Conservation (phyloP, 768 basidiomycete genomes). For the Leucocoprinus birnbaumii region DNA sequence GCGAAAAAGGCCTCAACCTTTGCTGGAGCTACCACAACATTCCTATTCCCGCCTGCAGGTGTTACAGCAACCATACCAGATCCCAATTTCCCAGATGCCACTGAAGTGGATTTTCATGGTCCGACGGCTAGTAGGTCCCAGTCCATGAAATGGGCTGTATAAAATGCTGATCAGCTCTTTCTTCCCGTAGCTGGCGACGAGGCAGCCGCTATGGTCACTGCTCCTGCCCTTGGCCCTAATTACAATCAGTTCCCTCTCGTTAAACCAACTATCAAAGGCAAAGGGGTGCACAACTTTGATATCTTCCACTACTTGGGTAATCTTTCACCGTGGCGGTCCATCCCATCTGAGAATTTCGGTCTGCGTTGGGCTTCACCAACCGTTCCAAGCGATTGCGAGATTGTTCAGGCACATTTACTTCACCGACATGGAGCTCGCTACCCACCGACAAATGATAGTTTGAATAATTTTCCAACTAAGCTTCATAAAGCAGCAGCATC, state of each 20-base stretch:
- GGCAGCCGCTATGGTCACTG: slow-evolving; percentile 38
- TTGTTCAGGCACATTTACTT: slow-evolving; percentile 54
- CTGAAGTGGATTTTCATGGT: slow-evolving; percentile 42
- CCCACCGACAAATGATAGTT: slow-evolving; percentile 45
- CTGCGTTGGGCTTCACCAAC: slow-evolving; percentile 41
- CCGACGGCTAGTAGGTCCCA: slow-evolving; percentile 44
- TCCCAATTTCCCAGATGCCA: slow-evolving; percentile 38
- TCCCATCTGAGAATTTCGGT: slow-evolving; percentile 39
- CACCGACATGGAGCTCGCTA: slow-evolving; percentile 71
- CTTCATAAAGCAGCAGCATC: slow-evolving; percentile 41
- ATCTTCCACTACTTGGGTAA: slow-evolving; percentile 46
- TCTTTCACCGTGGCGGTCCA: slow-evolving; percentile 49
- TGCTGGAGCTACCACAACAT: slow-evolving; percentile 39
- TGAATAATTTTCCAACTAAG: slow-evolving; percentile 42
- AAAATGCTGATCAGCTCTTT: background rate
- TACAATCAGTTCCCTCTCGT: slow-evolving; percentile 40
- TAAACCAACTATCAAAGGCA: slow-evolving; percentile 27
- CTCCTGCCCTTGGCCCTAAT: slow-evolving; percentile 34
- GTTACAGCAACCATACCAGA: slow-evolving; percentile 33
- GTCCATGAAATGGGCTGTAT: too few species aligned
- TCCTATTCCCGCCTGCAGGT: slow-evolving; percentile 38
- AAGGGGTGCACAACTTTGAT: slow-evolving; percentile 32
- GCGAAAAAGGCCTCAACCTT: slow-evolving; percentile 30
- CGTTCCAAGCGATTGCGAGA: slow-evolving; percentile 42
- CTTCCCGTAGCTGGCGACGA: slow-evolving; percentile 39